Conservation (phyloP, 2,329 filamentous ascomycete species). For the Paecilomyces fulvus region DNA sequence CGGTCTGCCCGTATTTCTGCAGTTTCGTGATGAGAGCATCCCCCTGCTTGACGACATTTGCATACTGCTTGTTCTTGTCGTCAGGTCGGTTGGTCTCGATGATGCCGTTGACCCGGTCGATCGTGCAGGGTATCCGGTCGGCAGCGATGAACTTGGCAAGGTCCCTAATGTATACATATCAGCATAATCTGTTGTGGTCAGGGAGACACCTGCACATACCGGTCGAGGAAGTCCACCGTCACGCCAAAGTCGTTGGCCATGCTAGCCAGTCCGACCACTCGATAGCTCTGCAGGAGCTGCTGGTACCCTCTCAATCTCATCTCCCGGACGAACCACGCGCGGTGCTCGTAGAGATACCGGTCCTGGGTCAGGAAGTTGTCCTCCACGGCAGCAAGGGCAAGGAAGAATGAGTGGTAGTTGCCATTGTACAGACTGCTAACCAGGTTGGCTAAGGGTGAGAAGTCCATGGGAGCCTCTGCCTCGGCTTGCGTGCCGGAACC, state of each 20-base stretch:
- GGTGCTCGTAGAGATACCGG: constrained; percentile 91
- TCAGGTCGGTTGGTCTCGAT: constrained; percentile 97
- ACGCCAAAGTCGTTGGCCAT: constrained; percentile 98
- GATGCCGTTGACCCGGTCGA: constrained; percentile 91
- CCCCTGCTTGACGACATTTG: constrained; percentile 93
- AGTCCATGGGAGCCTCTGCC: constrained; percentile 75
- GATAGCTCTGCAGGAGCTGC: constrained; percentile 93
- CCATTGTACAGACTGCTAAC: constrained; percentile 89
- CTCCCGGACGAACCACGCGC: constrained; percentile 94
- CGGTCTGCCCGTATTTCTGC: constrained; percentile 97
- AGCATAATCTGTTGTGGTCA: constrained; percentile 1
- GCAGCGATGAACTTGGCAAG: constrained; percentile 95
- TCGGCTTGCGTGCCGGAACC: constrained; percentile 60
- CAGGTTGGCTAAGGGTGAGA: constrained; percentile 75
- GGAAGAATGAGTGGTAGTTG: constrained; percentile 91
- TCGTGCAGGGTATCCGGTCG: constrained; percentile 90
- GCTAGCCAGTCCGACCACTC: constrained; percentile 89
- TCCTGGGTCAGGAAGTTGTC: constrained; percentile 90
- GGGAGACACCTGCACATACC: constrained; percentile 45
- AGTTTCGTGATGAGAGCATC: constrained; percentile 98
- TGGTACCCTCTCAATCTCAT: constrained; percentile 96
- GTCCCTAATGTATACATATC: constrained; percentile 55
- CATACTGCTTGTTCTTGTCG: constrained; percentile 99
- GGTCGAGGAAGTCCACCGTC: constrained; percentile 90
- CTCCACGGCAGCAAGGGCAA: constrained; percentile 79